A percentile compares a stretch with the other conserved stretches of the same genome.
Evolutionary conservation across 2,329 filamentous ascomycete species (phyloP).

Genomic region (Elsinoe australis): DNA sequence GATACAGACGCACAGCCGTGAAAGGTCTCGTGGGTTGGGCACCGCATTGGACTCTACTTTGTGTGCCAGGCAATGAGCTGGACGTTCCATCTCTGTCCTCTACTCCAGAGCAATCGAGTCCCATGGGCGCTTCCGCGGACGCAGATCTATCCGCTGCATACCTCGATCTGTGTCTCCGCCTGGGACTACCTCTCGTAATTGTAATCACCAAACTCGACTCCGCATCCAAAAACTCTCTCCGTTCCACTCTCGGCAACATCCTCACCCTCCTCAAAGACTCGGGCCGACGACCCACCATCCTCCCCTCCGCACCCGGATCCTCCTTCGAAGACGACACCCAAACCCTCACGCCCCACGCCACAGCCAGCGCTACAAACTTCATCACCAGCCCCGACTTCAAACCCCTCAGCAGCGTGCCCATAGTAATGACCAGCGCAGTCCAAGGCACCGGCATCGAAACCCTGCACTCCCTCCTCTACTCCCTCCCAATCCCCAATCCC

Average conservation of each 20-base stretch:
- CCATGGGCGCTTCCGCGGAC: slow-evolving; percentile 42
- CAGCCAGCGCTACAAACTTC: slow-evolving; percentile 50
- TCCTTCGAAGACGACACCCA: slow-evolving; percentile 45
- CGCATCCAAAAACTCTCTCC: slow-evolving; percentile 64
- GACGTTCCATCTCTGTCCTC: slow-evolving; percentile 35
- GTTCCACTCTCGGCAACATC: slow-evolving; percentile 62
- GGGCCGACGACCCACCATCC: slow-evolving; percentile 64
- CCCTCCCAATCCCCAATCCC: slow-evolving; percentile 55
- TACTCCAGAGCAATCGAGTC: not conserved
- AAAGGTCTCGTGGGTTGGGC: slow-evolving; percentile 91
- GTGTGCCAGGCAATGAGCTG: slow-evolving; percentile 71
- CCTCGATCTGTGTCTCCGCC: slow-evolving; percentile 73
- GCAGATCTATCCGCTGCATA: slow-evolving; percentile 71
- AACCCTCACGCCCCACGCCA: slow-evolving; percentile 49
- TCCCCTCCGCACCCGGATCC: slow-evolving; percentile 37
- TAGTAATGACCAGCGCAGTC: slow-evolving; percentile 79
- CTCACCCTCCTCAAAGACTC: slow-evolving; percentile 69
- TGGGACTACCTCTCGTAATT: slow-evolving; percentile 69
- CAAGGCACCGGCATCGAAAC: slow-evolving; percentile 74
- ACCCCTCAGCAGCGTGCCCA: slow-evolving; percentile 58
- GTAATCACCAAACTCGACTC: slow-evolving; percentile 88
- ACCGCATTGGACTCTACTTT: slow-evolving; percentile 86
- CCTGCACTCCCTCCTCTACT: slow-evolving; percentile 71
- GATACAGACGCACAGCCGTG: slow-evolving; percentile 81
- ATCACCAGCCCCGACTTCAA: slow-evolving; percentile 45